phyloP scores from a whole-genome alignment of 2,329 filamentous ascomycete species.

The Ophidiomyces ophidiicola region DNA sequence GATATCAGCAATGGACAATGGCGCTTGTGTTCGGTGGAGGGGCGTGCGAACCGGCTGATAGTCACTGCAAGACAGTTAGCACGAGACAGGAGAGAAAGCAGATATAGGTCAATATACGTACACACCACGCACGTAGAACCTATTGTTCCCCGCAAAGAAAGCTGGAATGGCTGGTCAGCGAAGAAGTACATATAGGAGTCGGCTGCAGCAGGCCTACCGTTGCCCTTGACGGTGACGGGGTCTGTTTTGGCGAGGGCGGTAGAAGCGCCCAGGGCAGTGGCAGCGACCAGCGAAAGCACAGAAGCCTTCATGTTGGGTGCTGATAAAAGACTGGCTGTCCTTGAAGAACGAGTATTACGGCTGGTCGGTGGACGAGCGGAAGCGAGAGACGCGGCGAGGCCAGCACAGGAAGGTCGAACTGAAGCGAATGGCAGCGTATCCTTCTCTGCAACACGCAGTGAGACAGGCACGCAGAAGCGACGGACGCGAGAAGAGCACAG shows the following conservation, averaged over 20 bases:
- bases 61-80: conserved; percentile 38
- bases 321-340: too few species aligned
- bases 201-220: conserved; percentile 32
- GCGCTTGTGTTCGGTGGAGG: background rate
- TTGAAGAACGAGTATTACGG: too few species aligned
- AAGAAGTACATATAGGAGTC: conserved; percentile 1
- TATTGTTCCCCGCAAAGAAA: conserved; percentile 50
- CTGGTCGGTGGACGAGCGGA: conserved; percentile 15
- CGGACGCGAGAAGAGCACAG: background rate
- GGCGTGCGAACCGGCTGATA: conserved; percentile 45
- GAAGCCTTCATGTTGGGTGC: conserved; percentile 42
- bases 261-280: conserved; percentile 37
- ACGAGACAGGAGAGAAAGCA: background rate
- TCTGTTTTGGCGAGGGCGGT: conserved; percentile 40
- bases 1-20: background rate
- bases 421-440: conserved; percentile 18
- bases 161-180: conserved; percentile 30
- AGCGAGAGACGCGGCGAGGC: conserved; percentile 18
- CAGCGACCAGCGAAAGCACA: conserved; percentile 35
- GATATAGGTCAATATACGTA: conserved; percentile 9
- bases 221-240: conserved; percentile 51
- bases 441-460: conserved; percentile 6
- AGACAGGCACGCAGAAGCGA: conserved; percentile 1
- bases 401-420: conserved; percentile 20
- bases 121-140: conserved; percentile 43